Base-by-base conservation (phyloP, 352 stramenopile species). In the Aphanomyces astaci region DNA sequence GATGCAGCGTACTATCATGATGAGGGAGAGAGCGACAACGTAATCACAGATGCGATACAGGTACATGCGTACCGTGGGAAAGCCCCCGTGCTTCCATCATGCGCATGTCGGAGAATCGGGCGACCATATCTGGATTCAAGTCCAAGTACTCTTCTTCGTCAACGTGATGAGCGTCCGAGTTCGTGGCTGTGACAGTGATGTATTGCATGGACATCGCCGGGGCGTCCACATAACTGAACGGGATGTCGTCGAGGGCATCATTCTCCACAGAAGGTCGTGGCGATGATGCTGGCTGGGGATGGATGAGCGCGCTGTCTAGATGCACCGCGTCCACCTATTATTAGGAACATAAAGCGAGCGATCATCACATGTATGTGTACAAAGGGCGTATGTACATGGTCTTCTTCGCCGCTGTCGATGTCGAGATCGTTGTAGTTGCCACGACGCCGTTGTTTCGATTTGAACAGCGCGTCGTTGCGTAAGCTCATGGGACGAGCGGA, bases 361-460 rank as follows among this genome's bases (percentile, higher is more conserved):
- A 25, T 7, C n/a, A 10, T 59, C 51, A 28, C 30, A 22, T 59
- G 19, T n/a, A n/a, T n/a, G n/a, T n/a, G n/a, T n/a, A n/a, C n/a
- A n/a, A n/a, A n/a, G n/a, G n/a, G n/a, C n/a, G 45, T 19, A 28
- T 13, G 59, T 10, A 17, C 46, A n/a, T 39, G 4, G 28, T 15
- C 11, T n/a, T 70, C 72, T 43, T 75, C 64, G 36, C 73, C 71
- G 33, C 63, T 77, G 52, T 52, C 51, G 39, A 62, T 75, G 36
- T 63, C 46, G 24, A 57, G 22, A 36, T 72, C 67, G 45, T 62
- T 70, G 48, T 32, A 40, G 60, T 63, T 59, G 64, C 57, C n/a
- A 49, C 66, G n/a, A 39, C 46, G 15, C 28, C 45, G 7, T 66
- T 71, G 57, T 57, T 69, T 25, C 63, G 70, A 52, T 56, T 64